These are phyloP conservation scores for Epichloe sylvatica DNA, from an alignment of 2,329 filamentous ascomycete species.

Conservation along the genomic window DNA sequence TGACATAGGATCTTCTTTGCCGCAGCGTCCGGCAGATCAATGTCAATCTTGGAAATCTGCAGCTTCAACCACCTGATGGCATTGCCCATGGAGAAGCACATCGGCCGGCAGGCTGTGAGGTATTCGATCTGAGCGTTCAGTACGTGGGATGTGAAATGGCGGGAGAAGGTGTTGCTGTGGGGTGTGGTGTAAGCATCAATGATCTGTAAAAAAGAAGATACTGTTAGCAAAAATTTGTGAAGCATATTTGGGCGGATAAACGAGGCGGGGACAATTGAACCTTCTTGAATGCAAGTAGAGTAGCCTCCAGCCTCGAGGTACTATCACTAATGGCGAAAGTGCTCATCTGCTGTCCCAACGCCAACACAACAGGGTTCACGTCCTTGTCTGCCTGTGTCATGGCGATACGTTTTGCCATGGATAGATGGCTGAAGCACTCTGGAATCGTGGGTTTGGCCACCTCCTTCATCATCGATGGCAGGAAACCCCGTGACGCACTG, in stretches of 20 bases:
- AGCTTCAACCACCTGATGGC: constrained; percentile 91
- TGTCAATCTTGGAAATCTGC: constrained; percentile 79
- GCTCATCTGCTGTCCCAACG: constrained; percentile 79
- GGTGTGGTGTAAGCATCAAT: constrained; percentile 90
- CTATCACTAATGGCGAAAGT: constrained; percentile 81
- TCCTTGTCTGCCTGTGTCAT: constrained; percentile 51
- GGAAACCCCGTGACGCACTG: constrained; percentile 18
- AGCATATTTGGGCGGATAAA: background rate
- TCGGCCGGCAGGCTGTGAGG: constrained; percentile 81
- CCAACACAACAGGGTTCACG: constrained; percentile 76
- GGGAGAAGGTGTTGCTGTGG: constrained; percentile 65
- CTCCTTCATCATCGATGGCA: constrained; percentile 30
- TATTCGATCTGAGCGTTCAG: constrained; percentile 94
- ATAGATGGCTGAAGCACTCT: constrained; percentile 71
- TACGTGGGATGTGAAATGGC: constrained; percentile 81
- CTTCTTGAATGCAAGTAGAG: constrained; percentile 77
- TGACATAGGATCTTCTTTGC: constrained; percentile 68
- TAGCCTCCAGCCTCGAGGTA: constrained; percentile 75
- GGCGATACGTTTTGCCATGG: constrained; percentile 46
- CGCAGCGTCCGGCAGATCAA: constrained; percentile 65
- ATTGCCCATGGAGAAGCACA: constrained; percentile 95
- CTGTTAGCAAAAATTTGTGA: background rate
- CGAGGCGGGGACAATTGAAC: constrained; percentile 26
- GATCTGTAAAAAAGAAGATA: constrained; percentile 38
- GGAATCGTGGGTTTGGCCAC: constrained; percentile 43